Conservation (phyloP, 805 yeast species). For the Spathaspora girioi region DNA sequence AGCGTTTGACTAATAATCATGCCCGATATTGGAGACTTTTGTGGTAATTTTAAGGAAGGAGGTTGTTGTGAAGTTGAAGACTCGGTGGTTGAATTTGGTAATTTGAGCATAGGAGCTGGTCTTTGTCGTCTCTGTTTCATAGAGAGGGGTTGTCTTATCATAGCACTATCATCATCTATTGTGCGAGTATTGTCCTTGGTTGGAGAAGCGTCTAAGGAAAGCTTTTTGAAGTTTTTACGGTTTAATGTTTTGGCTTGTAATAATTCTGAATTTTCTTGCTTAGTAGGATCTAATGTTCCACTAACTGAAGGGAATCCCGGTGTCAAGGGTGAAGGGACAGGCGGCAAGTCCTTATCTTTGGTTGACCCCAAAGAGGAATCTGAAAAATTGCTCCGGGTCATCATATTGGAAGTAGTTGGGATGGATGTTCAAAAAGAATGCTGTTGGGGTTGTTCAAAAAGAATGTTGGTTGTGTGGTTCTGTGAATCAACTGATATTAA, state of each 20-base stretch:
- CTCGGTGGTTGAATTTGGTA: slow-evolving; percentile 9
- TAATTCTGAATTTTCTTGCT: slow-evolving; percentile 9
- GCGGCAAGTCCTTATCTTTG: slow-evolving; percentile 36
- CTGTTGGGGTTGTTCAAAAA: not conserved
- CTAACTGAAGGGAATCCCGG: not conserved
- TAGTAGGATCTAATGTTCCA: not conserved
- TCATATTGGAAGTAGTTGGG: not conserved
- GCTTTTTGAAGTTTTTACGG: slow-evolving; percentile 38
- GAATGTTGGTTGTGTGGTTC: not conserved
- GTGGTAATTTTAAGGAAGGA: not conserved
- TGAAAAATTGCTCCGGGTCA: slow-evolving; percentile 7
- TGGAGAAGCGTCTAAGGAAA: slow-evolving; percentile 20
- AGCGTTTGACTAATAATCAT: slow-evolving; percentile 4
- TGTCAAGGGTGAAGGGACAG: slow-evolving; percentile 24
- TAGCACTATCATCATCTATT: slow-evolving; percentile 2
- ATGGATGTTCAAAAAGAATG: not conserved
- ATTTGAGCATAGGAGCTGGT: slow-evolving; percentile 29
- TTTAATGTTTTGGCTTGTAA: slow-evolving; percentile 33
- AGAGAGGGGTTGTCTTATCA: slow-evolving; percentile 8
- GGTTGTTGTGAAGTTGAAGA: not conserved
- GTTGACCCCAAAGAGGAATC: slow-evolving; percentile 20
- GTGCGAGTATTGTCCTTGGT: not conserved
- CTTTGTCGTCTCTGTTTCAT: slow-evolving; percentile 21
- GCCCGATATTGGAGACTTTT: not conserved
- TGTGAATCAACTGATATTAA: not conserved